Conservation (phyloP, 495 filamentous ascomycete species). For the Talaromyces trachyspermus region DNA sequence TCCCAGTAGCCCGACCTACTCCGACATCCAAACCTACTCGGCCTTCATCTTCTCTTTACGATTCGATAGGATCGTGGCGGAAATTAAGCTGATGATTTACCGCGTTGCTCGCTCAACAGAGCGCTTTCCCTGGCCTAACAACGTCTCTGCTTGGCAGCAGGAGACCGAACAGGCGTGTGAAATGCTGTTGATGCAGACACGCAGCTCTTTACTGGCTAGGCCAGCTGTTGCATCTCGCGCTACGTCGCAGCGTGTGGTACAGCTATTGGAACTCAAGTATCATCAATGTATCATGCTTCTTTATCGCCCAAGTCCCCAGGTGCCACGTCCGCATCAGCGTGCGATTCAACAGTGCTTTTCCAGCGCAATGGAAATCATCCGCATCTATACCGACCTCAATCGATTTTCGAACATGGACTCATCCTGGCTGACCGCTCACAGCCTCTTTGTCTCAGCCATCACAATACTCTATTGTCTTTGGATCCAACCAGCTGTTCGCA, state of each 20-base stretch:
- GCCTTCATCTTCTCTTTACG: not conserved
- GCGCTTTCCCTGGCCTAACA: not conserved
- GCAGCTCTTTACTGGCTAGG: not conserved
- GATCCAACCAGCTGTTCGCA: not conserved
- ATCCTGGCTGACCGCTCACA: not conserved
- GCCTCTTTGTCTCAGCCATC: not conserved
- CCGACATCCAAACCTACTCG: not conserved
- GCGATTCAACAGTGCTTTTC: not conserved
- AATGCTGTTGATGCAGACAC: not conserved
- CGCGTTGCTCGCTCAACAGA: not conserved
- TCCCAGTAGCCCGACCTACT: not conserved
- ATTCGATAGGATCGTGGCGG: constrained; percentile 2
- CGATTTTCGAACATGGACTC: constrained; percentile 2
- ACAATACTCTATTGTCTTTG: constrained; percentile 1
- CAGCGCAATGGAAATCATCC: not conserved
- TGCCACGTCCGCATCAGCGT: not conserved
- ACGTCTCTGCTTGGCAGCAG: not conserved
- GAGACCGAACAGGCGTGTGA: not conserved
- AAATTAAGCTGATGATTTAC: constrained; percentile 3
- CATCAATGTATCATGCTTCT: constrained; percentile 2
- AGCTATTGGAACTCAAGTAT: not conserved
- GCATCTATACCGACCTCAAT: not conserved
- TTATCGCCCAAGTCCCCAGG: not conserved
- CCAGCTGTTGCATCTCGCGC: not conserved
- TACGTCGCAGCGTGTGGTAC: not conserved